A percentile compares a stretch with the other conserved stretches of the same genome.
These are phyloP conservation scores for Gossypium trilobum DNA, from an alignment of 441 rosid species.

Conservation along the genomic window DNA sequence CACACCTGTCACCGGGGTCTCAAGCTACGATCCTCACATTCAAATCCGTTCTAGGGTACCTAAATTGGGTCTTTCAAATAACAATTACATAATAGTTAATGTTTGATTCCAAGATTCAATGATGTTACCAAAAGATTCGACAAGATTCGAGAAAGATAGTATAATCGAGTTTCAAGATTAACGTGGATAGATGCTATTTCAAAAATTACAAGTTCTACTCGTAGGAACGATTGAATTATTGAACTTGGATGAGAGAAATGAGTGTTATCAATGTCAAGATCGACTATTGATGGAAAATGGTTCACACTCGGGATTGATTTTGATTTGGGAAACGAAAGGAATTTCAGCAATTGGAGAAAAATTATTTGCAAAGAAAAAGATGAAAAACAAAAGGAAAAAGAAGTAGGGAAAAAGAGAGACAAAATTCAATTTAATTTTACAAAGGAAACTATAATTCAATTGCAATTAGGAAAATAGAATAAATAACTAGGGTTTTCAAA, in stretches of 20 bases:
- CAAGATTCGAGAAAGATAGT: neutral
- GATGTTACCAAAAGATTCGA: neutral
- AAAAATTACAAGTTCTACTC: neutral
- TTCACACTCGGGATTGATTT: neutral
- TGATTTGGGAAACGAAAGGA: too few species aligned
- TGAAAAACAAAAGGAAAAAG: too few species aligned
- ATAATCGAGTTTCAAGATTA: neutral
- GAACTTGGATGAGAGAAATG: neutral
- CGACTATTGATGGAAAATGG: neutral
- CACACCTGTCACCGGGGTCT: too few species aligned
- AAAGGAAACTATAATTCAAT: neutral
- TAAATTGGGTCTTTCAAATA: too few species aligned
- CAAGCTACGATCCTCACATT: too few species aligned
- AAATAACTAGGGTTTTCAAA: neutral
- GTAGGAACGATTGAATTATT: neutral
- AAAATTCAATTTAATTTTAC: too few species aligned
- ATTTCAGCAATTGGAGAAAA: neutral
- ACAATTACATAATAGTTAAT: too few species aligned
- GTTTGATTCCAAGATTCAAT: neutral
- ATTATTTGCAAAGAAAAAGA: neutral
- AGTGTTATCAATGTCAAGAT: neutral
- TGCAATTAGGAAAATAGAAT: neutral
- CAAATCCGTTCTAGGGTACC: too few species aligned
- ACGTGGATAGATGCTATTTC: neutral
- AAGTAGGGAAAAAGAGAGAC: neutral